Conservation (phyloP, 371 early-diverging fungal species). For the Mucor circinelloides region DNA sequence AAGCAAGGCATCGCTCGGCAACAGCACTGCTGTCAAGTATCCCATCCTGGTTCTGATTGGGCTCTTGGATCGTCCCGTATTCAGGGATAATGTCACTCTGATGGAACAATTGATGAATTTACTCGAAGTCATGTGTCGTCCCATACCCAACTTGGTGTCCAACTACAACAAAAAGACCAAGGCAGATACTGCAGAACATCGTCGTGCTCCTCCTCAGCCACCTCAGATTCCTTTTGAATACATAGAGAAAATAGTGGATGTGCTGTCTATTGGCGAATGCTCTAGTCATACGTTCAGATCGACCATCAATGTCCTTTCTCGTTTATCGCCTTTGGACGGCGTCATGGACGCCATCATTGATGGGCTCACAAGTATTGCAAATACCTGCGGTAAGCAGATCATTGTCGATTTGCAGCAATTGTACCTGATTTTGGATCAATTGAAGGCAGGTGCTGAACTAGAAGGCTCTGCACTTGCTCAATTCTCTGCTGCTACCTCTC, state of each 20-base stretch:
- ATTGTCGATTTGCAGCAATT: conserved; percentile 70
- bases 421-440: conserved; percentile 55
- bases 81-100: conserved; percentile 71
- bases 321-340: conserved; percentile 74
- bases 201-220: conserved; percentile 51
- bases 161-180: conserved; percentile 46
- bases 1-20: background rate
- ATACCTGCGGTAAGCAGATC: conserved; percentile 71
- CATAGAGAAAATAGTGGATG: conserved; percentile 83
- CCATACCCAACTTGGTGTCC: conserved; percentile 63
- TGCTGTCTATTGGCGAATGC: conserved; percentile 89
- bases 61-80: conserved; percentile 82
- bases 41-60: conserved; percentile 84
- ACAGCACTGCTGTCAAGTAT: conserved; percentile 36
- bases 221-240: conserved; percentile 76
- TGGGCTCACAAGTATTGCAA: conserved; percentile 75
- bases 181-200: background rate
- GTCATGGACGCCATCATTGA: conserved; percentile 76
- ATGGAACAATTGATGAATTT: conserved; percentile 91
- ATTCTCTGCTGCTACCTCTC: conserved; percentile 85
- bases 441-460: conserved; percentile 65
- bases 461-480: conserved; percentile 61
- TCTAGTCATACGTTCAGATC: conserved; percentile 94
- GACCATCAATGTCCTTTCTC: conserved; percentile 87
- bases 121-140: conserved; percentile 75